Evolutionary conservation across 345 rosid genomes (phyloP).

Genomic region (Eutrema yunnanense): DNA sequence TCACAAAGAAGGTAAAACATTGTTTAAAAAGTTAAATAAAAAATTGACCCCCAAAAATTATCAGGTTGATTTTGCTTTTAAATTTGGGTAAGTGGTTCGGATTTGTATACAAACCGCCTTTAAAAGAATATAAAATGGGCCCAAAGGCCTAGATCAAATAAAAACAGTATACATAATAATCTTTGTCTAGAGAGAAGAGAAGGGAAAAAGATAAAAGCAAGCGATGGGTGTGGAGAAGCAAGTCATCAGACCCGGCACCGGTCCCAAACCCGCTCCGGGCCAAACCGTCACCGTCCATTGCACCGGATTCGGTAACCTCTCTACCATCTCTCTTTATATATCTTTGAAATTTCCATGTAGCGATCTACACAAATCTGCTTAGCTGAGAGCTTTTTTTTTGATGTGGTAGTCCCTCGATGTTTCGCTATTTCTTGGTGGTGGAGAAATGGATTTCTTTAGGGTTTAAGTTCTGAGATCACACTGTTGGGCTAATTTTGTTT

Average conservation of each 20-base stretch:
- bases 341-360: background rate
- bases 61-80: background rate
- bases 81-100: background rate
- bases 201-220: background rate
- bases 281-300: constrained; percentile 68
- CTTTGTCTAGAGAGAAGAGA: too few relatives aligned
- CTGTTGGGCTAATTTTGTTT: background rate
- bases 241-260: constrained; percentile 47
- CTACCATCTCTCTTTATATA: background rate
- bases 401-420: background rate
- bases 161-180: background rate
- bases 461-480: background rate
- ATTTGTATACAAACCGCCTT: background rate
- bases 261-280: constrained; percentile 54
- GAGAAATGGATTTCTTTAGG: background rate
- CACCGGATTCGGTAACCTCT: constrained; percentile 55
- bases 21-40: background rate
- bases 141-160: background rate
- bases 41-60: background rate
- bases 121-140: background rate
- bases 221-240: constrained; percentile 60
- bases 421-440: background rate
- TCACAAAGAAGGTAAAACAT: background rate
- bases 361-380: constrained; percentile 12
- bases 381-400: background rate